These are phyloP conservation scores for Penicillium aurantiogriseum DNA, from an alignment of 2,329 filamentous ascomycete genomes.

Conservation along the genomic window DNA sequence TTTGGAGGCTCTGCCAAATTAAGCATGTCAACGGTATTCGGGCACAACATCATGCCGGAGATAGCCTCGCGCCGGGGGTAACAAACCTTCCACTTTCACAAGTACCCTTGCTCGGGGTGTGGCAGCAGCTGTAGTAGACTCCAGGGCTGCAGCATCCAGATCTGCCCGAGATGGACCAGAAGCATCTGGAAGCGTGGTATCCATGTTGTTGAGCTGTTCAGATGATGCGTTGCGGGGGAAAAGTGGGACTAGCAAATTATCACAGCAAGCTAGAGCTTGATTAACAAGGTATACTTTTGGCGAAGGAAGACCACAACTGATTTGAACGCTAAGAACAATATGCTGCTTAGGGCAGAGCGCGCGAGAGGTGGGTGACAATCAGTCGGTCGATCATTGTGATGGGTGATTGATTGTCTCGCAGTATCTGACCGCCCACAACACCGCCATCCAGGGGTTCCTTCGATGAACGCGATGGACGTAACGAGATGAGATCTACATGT, in stretches of 20 bases:
- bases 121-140: slow-evolving; percentile 3
- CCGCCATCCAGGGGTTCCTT: slow-evolving; percentile 7
- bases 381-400: slow-evolving; percentile 13
- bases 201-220: slow-evolving; percentile 22
- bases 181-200: slow-evolving; percentile 28
- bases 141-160: not conserved
- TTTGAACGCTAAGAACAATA: not conserved
- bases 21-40: not conserved
- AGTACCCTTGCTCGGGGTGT: slow-evolving; percentile 2
- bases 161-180: slow-evolving; percentile 22
- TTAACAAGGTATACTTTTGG: not conserved
- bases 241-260: not conserved
- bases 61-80: slow-evolving; percentile 5
- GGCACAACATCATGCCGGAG: slow-evolving; percentile 1
- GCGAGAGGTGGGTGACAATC: not conserved
- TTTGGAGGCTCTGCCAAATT: slow-evolving; percentile 67
- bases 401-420: slow-evolving; percentile 9
- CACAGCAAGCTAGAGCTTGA: not conserved
- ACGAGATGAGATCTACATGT: not conserved
- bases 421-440: slow-evolving; percentile 10
- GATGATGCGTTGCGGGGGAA: not conserved
- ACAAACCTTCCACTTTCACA: slow-evolving; percentile 34
- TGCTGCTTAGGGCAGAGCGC: not conserved
- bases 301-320: not conserved
- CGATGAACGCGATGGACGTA: not conserved